Evolutionary conservation across 116 monocot species (phyloP).

Genomic region (Thalassia testudinum): DNA sequence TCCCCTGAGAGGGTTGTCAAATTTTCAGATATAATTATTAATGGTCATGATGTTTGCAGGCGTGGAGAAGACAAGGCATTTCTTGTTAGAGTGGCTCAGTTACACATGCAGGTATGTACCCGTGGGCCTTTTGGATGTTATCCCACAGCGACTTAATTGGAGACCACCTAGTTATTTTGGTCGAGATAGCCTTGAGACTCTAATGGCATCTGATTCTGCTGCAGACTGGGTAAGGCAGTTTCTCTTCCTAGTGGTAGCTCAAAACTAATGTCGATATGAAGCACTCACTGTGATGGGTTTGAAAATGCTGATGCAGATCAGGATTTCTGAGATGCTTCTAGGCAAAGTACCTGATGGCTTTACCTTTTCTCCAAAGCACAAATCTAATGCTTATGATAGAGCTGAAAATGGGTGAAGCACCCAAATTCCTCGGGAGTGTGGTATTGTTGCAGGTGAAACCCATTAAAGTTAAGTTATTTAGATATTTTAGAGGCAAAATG

Average conservation of each 20-base stretch:
- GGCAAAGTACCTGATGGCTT: constrained; percentile 91
- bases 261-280: too few species aligned
- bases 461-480: too few species aligned
- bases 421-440: too few species aligned
- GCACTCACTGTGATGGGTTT: too few species aligned
- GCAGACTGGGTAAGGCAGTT: constrained; percentile 93
- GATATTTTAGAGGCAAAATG: too few species aligned
- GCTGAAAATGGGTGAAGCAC: constrained; percentile 76
- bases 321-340: constrained; percentile 94
- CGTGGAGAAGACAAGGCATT: constrained; percentile 81
- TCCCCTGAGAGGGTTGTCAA: too few species aligned
- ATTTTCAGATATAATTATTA: too few species aligned
- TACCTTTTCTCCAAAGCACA: constrained; percentile 87
- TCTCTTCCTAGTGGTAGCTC: background rate
- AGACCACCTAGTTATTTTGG: constrained; percentile 80
- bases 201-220: constrained; percentile 94
- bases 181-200: constrained; percentile 77
- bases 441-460: too few species aligned
- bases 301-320: constrained; percentile 44
- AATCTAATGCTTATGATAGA: constrained; percentile 89
- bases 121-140: constrained; percentile 65
- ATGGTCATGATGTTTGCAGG: too few species aligned
- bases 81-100: constrained; percentile 88
- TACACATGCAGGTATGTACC: constrained; percentile 84
- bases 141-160: constrained; percentile 85